A percentile compares a stretch with the other conserved stretches of the same genome.
phyloP scores from a whole-genome alignment of 768 basidiomycete species.

The Mycena epipterygia region DNA sequence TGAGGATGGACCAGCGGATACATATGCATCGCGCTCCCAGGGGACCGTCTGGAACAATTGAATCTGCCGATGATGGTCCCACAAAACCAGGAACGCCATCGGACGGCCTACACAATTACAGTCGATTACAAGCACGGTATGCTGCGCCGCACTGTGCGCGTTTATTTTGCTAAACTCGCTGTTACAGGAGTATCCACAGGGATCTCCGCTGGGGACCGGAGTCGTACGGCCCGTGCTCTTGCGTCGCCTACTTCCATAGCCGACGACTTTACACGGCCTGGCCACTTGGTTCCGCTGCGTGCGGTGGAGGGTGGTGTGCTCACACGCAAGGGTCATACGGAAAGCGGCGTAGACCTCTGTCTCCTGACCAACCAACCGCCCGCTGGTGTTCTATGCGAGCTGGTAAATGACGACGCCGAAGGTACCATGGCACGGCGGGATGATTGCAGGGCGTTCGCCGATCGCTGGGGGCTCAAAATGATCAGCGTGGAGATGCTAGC shows the following conservation, averaged over 20 bases:
- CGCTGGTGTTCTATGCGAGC: slow-evolving; percentile 92
- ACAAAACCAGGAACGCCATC: slow-evolving; percentile 89
- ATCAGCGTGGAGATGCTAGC: slow-evolving; percentile 92
- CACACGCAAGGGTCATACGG: slow-evolving; percentile 93
- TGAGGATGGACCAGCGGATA: slow-evolving; percentile 75
- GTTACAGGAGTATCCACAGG: slow-evolving; percentile 89
- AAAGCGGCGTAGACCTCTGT: slow-evolving; percentile 91
- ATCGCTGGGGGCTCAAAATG: slow-evolving; percentile 92
- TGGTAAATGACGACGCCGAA: slow-evolving; percentile 91
- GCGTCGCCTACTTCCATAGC: slow-evolving; percentile 69
- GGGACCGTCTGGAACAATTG: slow-evolving; percentile 80
- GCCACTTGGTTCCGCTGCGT: slow-evolving; percentile 95
- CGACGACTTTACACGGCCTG: slow-evolving; percentile 90
- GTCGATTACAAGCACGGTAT: slow-evolving; percentile 92
- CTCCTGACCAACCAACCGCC: slow-evolving; percentile 74
- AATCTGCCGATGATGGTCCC: slow-evolving; percentile 96
- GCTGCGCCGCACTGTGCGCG: slow-evolving; percentile 33
- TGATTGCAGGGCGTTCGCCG: slow-evolving; percentile 92
- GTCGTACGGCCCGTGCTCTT: slow-evolving; percentile 87
- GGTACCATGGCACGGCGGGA: slow-evolving; percentile 97
- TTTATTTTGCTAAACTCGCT: background rate
- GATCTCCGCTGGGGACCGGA: slow-evolving; percentile 96
- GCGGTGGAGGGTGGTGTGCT: slow-evolving; percentile 89
- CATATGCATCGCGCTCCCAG: slow-evolving; percentile 90
- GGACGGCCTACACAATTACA: slow-evolving; percentile 96